Conservation (phyloP, 148 eudicot genomes). For the Arbutus unedo region DNA sequence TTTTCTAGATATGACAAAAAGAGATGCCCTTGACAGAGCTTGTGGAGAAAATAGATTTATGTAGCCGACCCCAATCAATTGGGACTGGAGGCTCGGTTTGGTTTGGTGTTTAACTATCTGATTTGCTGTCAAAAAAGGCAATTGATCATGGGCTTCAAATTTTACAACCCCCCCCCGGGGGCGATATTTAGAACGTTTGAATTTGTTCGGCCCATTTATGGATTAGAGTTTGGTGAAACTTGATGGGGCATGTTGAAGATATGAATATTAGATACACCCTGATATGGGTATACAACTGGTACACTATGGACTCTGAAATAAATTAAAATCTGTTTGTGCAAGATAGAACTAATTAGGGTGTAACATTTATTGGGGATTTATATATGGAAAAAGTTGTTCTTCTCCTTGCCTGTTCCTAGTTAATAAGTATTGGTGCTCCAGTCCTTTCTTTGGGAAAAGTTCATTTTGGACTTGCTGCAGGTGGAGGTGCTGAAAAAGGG, state of each 20-base stretch:
- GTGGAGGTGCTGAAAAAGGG: not conserved
- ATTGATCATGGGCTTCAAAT: not conserved
- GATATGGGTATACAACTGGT: not conserved
- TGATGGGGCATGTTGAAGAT: not conserved
- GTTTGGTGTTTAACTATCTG: too few species aligned
- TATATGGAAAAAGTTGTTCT: not conserved
- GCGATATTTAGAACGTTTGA: not conserved
- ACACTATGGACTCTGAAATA: not conserved
- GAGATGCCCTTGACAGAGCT: too few species aligned
- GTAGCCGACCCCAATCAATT: too few species aligned
- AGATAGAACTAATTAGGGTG: not conserved
- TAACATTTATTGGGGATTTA: not conserved
- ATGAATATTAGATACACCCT: not conserved
- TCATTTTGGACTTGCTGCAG: not conserved
- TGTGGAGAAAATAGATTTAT: too few species aligned
- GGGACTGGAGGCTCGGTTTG: too few species aligned
- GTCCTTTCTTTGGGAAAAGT: not conserved
- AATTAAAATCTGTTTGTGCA: not conserved
- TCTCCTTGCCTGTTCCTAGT: not conserved
- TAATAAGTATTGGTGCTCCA: not conserved
- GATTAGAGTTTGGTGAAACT: not conserved
- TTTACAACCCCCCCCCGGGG: too few species aligned
- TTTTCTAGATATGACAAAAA: too few species aligned
- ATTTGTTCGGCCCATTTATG: not conserved
- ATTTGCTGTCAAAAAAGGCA: not conserved